These are phyloP conservation scores for Neurospora sublineolata DNA, from an alignment of 495 filamentous ascomycete genomes.

Conservation along the genomic window DNA sequence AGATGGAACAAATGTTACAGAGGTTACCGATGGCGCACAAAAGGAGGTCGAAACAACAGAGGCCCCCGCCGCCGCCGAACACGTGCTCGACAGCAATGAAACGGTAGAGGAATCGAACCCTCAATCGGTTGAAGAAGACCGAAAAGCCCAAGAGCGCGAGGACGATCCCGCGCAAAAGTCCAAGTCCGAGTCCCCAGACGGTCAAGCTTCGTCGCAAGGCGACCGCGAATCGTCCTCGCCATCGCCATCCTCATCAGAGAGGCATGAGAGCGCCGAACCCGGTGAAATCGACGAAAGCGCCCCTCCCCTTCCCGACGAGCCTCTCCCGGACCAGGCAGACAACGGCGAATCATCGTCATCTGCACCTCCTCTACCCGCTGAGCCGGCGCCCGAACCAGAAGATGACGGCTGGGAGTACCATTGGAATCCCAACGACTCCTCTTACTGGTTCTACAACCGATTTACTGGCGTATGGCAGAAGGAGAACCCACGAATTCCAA, in stretches of 20 bases:
- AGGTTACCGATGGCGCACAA: neutral
- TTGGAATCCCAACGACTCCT: slow-evolving; percentile 60
- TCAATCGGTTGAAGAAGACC: slow-evolving; percentile 1
- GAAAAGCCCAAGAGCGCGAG: slow-evolving; percentile 8
- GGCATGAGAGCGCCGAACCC: neutral
- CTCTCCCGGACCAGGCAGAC: slow-evolving; percentile 8
- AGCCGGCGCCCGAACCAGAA: slow-evolving; percentile 26
- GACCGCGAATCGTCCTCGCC: neutral
- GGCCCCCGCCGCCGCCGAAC: neutral
- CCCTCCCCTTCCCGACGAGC: slow-evolving; percentile 21
- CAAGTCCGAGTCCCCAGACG: neutral
- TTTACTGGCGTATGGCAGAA: slow-evolving; percentile 68
- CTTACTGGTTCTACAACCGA: slow-evolving; percentile 86
- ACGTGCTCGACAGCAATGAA: neutral
- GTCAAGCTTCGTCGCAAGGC: neutral
- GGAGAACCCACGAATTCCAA: slow-evolving; percentile 76
- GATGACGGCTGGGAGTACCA: slow-evolving; percentile 86
- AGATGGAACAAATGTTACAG: neutral
- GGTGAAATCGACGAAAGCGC: neutral
- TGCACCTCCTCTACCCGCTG: slow-evolving; percentile 21
- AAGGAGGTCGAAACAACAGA: neutral
- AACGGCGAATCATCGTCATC: slow-evolving; percentile 1
- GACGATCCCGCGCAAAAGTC: neutral
- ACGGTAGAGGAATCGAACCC: neutral
- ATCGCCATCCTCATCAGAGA: neutral